Base-by-base conservation (phyloP, 257 asterid genomes). In the Cynanchum wilfordii region DNA sequence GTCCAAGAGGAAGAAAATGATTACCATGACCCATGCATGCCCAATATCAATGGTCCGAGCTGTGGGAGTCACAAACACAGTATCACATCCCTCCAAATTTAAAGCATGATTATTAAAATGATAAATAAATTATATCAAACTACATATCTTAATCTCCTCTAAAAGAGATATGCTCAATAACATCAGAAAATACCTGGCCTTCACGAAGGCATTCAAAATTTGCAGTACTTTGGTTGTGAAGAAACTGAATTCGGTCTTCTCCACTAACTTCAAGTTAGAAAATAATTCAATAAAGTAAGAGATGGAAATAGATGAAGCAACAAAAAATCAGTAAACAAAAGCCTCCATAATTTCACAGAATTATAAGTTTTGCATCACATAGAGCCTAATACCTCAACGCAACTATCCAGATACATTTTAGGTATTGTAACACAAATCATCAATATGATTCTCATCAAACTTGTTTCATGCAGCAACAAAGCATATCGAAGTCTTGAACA, bases 201-300 rank as follows among this genome's bases (percentile, higher is more conserved):
- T 88, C 97, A 75, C 22, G 75, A 72, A 91, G 98, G 77, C 78
- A 73, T 78, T 91, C 94, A 86, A 93, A 91, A 82, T 91, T 86
- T 83, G 98, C 97, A 60, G 97, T 93, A 77, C 96, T 89, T 88
- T 93, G 98, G 79, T 91, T 93, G 88, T 93, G 98, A 82, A 93
- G 96, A 86, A 91, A 91, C 78, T 88, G 95, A 79, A 86, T 70
- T 68, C 98, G 90, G 80, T 93, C 97, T 30, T 88, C 96, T 84
- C 98, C 98, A 79, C 93, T 82, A 86, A 93, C 98, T 93, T 83
- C 36, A 88, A 75, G 76, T 69, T 56, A 78, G 24, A 69, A 47
- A 29, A 30, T 24, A 19, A n/a, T 40, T 33, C 19, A 27, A 25
- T 25, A 22, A 16, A 49, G 33, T 13, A 56, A 45, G 12, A 66